Evolutionary conservation across 1,139 yeast genomes (phyloP), one percentile per base, ranked within the genome.

Genomic region (Lodderomyces margitis): DNA sequence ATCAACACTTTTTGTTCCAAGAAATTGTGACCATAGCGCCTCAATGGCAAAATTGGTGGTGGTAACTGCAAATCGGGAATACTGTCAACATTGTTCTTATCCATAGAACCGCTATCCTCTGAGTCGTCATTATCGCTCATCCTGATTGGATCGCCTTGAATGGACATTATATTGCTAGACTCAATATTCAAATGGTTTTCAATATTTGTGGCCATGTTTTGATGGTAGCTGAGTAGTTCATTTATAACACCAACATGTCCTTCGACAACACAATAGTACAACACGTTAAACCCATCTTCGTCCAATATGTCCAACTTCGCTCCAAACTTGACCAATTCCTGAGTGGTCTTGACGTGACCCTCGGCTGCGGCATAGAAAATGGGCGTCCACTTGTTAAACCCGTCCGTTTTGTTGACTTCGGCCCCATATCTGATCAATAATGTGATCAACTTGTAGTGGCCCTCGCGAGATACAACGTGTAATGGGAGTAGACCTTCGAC

Each of bases 21-120:
- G 66, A 89, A 92, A 62, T 89, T 92, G 64, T 92, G 98, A 7
- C 98, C 98, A 57, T 92, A 92, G 51, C 95, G 77, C 55, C 97
- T 75, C 42, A 92, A 69, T 0, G 98, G 98, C 38, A 92, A 80
- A 41, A 92, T 88, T 9, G 98, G 98, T 1, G 98, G 98, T 1
- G 98, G 98, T 43, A 92, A 71, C 27, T 89, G 81, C 44, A 92
- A 74, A 54, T 88, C 96, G 0, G 98, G 98, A 39, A 92, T 91
- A 17, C 82, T 75, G 52, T 87, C 95, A 25, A 34, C 47, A 39
- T 56, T 56, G 32, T 59, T 59, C 35, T 58, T 55, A 15, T 58
- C 64, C 9, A 55, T 42, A 21, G 59, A 55, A 3, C 63, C 68
- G 41, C 72, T 66, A 48, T 70, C 73, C 45, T 68, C 75, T 21